Percentiles rank a stretch among this genome's conserved stretches.
Conservation (phyloP, 192 early-diverging fungal species). For the Coemansia sp. region DNA sequence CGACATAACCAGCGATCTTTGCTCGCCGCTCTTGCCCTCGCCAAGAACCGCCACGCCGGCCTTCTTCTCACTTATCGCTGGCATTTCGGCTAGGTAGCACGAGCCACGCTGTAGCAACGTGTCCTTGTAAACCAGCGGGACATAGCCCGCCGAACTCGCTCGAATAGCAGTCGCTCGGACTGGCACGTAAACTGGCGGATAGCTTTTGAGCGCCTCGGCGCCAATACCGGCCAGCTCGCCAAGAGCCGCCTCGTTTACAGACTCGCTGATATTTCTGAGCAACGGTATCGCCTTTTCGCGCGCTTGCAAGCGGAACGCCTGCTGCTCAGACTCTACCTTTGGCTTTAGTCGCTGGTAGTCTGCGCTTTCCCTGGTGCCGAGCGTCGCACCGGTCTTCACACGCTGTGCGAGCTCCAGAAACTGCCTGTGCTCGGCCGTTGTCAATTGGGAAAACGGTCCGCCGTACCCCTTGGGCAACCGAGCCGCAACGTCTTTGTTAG, state of each 20-base stretch:
- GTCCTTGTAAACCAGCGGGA: conserved; percentile 34
- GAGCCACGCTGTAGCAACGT: conserved; percentile 43
- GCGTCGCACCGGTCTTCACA: conserved; percentile 6
- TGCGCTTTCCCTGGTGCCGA: conserved; percentile 13
- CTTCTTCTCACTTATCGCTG: not conserved
- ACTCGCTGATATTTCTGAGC: conserved; percentile 12
- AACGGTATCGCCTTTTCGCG: conserved; percentile 24
- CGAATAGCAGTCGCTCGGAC: conserved; percentile 35
- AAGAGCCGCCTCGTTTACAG: not conserved
- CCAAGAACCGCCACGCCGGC: not conserved
- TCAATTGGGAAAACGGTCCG: conserved; percentile 49
- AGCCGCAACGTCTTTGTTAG: conserved; percentile 15
- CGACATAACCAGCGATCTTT: conserved; percentile 17
- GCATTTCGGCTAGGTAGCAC: conserved; percentile 20
- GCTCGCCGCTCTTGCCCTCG: not conserved
- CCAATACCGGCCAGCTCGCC: conserved; percentile 1
- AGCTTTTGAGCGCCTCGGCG: conserved; percentile 14
- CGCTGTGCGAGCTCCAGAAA: conserved; percentile 22
- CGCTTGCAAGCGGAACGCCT: conserved; percentile 27
- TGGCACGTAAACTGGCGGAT: conserved; percentile 25
- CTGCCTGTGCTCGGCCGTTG: conserved; percentile 25
- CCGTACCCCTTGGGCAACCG: conserved; percentile 28
- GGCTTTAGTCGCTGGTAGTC: conserved; percentile 34
- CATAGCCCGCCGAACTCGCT: conserved; percentile 24
- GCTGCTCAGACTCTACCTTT: conserved; percentile 41